Percentiles rank a stretch among this genome's conserved stretches.
These are phyloP conservation scores for Backusella parvicylindrica DNA, from an alignment of 192 early-diverging fungal genomes.

Conservation along the genomic window DNA sequence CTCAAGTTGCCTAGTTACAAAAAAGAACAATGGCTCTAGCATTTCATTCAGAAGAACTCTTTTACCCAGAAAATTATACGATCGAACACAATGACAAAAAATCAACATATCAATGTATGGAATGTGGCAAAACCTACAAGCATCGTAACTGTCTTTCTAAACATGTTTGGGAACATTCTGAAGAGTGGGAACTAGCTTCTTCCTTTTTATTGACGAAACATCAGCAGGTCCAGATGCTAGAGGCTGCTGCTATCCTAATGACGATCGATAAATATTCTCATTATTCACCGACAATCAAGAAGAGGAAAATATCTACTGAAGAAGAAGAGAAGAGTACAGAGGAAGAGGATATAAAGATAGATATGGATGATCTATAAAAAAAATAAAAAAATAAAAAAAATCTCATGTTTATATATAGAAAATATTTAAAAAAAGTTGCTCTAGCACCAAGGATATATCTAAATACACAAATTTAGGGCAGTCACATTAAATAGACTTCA, in stretches of 20 bases:
- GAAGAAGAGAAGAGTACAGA: background rate
- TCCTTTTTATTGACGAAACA: constrained; percentile 62
- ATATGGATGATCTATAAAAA: background rate
- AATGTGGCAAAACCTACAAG: constrained; percentile 66
- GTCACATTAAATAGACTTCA: background rate
- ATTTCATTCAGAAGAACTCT: background rate
- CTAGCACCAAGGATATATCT: too few species aligned
- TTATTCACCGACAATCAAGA: background rate
- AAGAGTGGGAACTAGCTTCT: constrained; percentile 56
- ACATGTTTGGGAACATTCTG: constrained; percentile 70
- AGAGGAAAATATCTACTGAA: background rate
- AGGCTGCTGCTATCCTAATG: constrained; percentile 61
- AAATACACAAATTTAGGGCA: background rate
- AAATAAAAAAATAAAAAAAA: too few species aligned
- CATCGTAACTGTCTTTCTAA: constrained; percentile 61
- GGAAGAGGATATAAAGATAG: background rate
- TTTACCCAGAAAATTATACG: constrained; percentile 29
- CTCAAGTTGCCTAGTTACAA: background rate
- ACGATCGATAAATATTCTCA: constrained; percentile 37
- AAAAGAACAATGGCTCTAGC: background rate
- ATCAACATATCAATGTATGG: constrained; percentile 37
- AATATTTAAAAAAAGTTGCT: background rate
- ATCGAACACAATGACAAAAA: constrained; percentile 22
- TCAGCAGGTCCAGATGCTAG: constrained; percentile 65
- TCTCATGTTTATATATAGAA: background rate